Evolutionary conservation across 2,329 filamentous ascomycete genomes (phyloP).

Genomic region (Didymella pinodella): DNA sequence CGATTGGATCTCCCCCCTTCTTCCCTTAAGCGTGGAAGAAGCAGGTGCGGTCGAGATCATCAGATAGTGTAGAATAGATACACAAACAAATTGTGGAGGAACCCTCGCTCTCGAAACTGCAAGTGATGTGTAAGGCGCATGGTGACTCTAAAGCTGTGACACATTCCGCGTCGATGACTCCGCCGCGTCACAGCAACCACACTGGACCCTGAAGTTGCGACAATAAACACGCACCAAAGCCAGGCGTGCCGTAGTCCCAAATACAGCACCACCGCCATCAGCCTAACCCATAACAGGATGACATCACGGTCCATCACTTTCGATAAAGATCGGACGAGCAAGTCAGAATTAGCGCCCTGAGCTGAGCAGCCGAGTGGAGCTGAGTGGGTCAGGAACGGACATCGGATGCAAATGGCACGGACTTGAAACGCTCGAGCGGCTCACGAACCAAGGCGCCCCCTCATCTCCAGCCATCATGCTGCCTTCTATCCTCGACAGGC

Average conservation of each 20-base stretch:
- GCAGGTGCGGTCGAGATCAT: constrained; percentile 45
- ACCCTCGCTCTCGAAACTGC: constrained; percentile 7
- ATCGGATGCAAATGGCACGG: constrained; percentile 22
- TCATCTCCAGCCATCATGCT: constrained; percentile 19
- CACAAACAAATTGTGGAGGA: constrained; percentile 29
- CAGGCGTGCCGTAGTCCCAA: constrained; percentile 6
- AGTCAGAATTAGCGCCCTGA: constrained; percentile 17
- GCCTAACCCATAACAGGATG: constrained; percentile 20
- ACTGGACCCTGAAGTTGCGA: constrained; percentile 7
- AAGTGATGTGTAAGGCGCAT: constrained; percentile 9
- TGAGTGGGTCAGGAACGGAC: constrained; percentile 19
- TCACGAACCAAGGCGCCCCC: constrained; percentile 16
- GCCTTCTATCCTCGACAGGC: constrained; percentile 33
- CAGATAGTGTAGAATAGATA: constrained; percentile 44
- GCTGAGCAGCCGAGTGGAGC: constrained; percentile 16
- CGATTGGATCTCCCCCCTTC: constrained; percentile 49
- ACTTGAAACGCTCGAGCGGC: constrained; percentile 24
- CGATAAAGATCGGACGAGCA: constrained; percentile 16
- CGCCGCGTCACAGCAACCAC: constrained; percentile 9
- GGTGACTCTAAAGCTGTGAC: constrained; percentile 18
- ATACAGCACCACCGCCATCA: constrained; percentile 7
- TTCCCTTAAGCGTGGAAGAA: constrained; percentile 28
- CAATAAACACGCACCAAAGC: constrained; percentile 5
- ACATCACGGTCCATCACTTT: constrained; percentile 18
- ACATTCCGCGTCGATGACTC: constrained; percentile 17